Evolutionary conservation across 495 filamentous ascomycete genomes (phyloP), one percentile per base, ranked within the genome.

Genomic region (Xylaria longipes): DNA sequence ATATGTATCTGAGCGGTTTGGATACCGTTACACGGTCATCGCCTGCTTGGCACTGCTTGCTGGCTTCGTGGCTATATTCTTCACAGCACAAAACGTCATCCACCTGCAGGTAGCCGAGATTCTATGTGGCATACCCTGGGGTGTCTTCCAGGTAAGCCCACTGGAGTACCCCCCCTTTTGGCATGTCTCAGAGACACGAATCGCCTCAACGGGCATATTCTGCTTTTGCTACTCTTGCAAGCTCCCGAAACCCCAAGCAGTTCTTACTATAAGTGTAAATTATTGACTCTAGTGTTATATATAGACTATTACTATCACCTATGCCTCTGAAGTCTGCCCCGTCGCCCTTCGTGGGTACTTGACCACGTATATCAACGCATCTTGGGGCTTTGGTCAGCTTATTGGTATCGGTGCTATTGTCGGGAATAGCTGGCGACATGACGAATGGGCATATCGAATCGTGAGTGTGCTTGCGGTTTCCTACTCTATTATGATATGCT

Each of bases 291-390:
- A n/a, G n/a, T n/a, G n/a, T n/a, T n/a, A n/a, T n/a, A 3, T 37
- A 94, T n/a, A n/a, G 79, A 94, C 92, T 1, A 80, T 88, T 37
- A 92, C 91, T 62, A 90, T 92, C 79, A 93, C 92, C 2, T 95
- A 94, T 71, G 93, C 92, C 52, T 93, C 91, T 60, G 93, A 95
- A 76, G 91, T 94, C 46, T 91, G 89, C 73, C 92, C 92, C 6
- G 88, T 93, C 4, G 86, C 89, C 20, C 85, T 95, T 71, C 87
- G 92, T 33, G 87, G 89, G 25, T 94, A 92, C 75, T 77, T 94
- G 63, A 94, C 92, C 0, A 93, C 91, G 37, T 94, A 93, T 70
- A 90, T 95, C 80, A 94, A 94, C 80, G 90, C 92, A 74, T 94
- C 91, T 81, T 95, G 92, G 92, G 91, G 90, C 12, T 76, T 94